These are phyloP conservation scores for Epichloe sylvatica DNA, from an alignment of 2,329 filamentous ascomycete genomes.

Conservation along the genomic window DNA sequence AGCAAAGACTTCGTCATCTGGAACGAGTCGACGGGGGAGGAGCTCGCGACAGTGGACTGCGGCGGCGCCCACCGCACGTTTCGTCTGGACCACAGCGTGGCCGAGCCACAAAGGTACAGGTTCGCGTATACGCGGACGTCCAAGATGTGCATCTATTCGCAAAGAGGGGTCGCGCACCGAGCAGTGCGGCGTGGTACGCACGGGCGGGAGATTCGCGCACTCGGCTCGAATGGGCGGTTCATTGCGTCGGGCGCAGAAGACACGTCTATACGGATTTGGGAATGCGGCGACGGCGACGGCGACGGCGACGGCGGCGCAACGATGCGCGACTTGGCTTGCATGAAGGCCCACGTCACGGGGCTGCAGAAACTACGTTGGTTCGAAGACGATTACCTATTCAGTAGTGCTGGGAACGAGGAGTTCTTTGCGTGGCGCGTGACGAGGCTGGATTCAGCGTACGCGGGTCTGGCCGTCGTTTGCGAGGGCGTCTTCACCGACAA, in stretches of 20 bases:
- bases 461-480: constrained; percentile 40
- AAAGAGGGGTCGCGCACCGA: constrained; percentile 23
- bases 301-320: constrained; percentile 8
- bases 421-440: constrained; percentile 70
- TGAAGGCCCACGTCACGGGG: constrained; percentile 70
- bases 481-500: constrained; percentile 41
- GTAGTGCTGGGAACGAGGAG: constrained; percentile 77
- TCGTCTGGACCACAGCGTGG: constrained; percentile 27
- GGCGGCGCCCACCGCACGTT: constrained; percentile 75
- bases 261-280: constrained; percentile 59
- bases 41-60: constrained; percentile 61
- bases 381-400: constrained; percentile 59
- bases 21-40: constrained; percentile 55
- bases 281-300: constrained; percentile 20
- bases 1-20: constrained; percentile 69
- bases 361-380: constrained; percentile 73
- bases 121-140: constrained; percentile 67
- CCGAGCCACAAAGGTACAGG: constrained; percentile 22
- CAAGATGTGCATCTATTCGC: constrained; percentile 33
- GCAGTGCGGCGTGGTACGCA: constrained; percentile 59
- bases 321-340: constrained; percentile 42
- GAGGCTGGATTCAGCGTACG: constrained; percentile 33
- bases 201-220: constrained; percentile 64
- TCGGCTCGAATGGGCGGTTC: constrained; percentile 27
- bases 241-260: constrained; percentile 61